Base-by-base conservation (phyloP, 495 filamentous ascomycete species). In the Xylaria sp. region DNA sequence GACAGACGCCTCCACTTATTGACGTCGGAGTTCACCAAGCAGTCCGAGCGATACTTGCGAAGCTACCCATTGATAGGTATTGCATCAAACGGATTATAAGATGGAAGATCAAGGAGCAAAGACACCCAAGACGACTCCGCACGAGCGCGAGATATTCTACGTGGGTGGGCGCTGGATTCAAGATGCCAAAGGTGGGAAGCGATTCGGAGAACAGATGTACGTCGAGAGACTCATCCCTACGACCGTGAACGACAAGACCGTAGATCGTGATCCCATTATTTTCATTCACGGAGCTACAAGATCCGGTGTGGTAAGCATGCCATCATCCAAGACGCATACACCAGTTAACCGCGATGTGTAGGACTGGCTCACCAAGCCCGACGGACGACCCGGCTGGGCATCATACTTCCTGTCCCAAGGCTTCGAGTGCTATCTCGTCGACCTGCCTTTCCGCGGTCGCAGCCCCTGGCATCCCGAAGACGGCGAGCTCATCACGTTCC, bases 271-370 rank as follows among this genome's bases (percentile, higher is more conserved):
- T 70, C 88, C 87, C 1, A 75, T 89, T 24, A 74, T 90, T 53
- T 83, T 89, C 61, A 82, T 88, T 50, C 86, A 88, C 61, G 88
- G 86, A 9, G 78, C 76, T 35, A 83, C 78, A n/a, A 83, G 88
- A 65, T 85, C 86, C 1, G 87, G 83, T 44, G 81, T 82, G 5
- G 87, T 89, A 80, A 71, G 82, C n/a, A 6, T 12, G 50, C 24
- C 24, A 17, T 15, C 26, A 12, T 29, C 19, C 15, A 19, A 26
- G 48, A 26, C 11, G 21, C 26, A 6, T 55, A 31, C 59, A 33
- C 41, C 67, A 37, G 46, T 40, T 12, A 26, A 46, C 19, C 41
- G 46, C 17, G 40, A 83, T 24, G 1, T 4, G 31, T 66, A 66
- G 82, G 83, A 85, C 67, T 88, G 81, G 78, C 75, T 86, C 44